Conservation (phyloP, 495 filamentous ascomycete genomes). For the Oidiodendron maius region DNA sequence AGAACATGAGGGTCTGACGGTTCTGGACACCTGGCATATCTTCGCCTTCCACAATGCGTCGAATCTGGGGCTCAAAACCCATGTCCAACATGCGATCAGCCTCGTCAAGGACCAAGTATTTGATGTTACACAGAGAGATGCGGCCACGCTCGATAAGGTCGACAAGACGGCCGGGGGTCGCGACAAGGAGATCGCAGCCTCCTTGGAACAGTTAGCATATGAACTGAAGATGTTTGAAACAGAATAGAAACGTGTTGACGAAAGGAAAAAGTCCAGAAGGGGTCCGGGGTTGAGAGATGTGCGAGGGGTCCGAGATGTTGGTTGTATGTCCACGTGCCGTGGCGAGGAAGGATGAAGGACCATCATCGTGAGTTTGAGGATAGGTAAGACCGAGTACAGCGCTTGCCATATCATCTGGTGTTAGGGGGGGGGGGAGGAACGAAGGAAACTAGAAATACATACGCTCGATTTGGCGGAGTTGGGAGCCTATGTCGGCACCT, state of each 20-base stretch:
- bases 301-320: neutral
- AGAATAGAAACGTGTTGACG: conserved; percentile 3
- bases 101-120: conserved; percentile 98
- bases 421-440: conserved; percentile 3
- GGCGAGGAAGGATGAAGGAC: conserved; percentile 3
- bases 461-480: conserved; percentile 94
- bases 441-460: conserved; percentile 4
- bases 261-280: conserved; percentile 8
- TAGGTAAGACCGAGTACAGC: conserved; percentile 1
- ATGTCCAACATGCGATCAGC: conserved; percentile 99
- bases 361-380: no score
- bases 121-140: conserved; percentile 94
- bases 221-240: conserved; percentile 2
- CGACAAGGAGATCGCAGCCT: conserved; percentile 94
- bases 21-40: conserved; percentile 84
- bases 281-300: no score
- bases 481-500: conserved; percentile 95
- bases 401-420: conserved; percentile 4
- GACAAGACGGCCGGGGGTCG: conserved; percentile 93
- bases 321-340: conserved; percentile 1
- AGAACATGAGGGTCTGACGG: conserved; percentile 99
- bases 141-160: conserved; percentile 98
- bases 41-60: conserved; percentile 94
- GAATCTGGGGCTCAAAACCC: conserved; percentile 99
- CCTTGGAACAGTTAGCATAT: conserved; percentile 6